Evolutionary conservation across 208 protist species (phyloP), one percentile per base, ranked within the genome.

Genomic region (Trypanosoma theileri): DNA sequence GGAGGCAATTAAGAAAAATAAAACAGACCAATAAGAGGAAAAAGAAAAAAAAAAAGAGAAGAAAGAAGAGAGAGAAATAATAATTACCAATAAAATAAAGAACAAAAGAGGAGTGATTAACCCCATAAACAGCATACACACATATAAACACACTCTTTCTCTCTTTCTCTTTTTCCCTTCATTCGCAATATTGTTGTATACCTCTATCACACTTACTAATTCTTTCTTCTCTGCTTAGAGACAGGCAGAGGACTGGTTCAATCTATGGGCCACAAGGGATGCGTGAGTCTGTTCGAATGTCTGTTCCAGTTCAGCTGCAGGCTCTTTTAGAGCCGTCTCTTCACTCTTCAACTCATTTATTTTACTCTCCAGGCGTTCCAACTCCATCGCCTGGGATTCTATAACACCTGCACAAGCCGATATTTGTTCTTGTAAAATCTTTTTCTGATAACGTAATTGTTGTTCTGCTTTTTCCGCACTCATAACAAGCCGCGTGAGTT

Each of bases 261-360:
- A 53, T 58, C 64, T 69, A 65, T 73, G 71, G 1, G 77, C 75
- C 12, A 94, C 62, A 31, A 94, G 63, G 14, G 84, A 86, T 48
- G 86, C 88, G 66, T 94, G 88, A 31, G 85, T 85, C 41, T 85
- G 74, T 78, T 89, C 84, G 61, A 91, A 94, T 9, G 85, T 85
- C 65, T 88, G 79, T 51, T 92, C 86, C 16, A 79, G 57, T 16
- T 80, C 77, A 16, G 80, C 78, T 16, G 82, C 60, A 14, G 84
- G 81, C 45, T 75, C 59, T 7, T 65, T 71, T 55, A 94, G 66
- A 12, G 57, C 46, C 50, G 44, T 60, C 60, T 86, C 79, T 40
- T 85, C 75, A 35, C 59, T 52, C 14, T 66, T 79, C 41, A 94
- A 76, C 19, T 45, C 77, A 17, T 59, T 70, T 45, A 94, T 76